phyloP scores from a whole-genome alignment of 2,329 filamentous ascomycete species.

The Aureobasidium sp. region DNA sequence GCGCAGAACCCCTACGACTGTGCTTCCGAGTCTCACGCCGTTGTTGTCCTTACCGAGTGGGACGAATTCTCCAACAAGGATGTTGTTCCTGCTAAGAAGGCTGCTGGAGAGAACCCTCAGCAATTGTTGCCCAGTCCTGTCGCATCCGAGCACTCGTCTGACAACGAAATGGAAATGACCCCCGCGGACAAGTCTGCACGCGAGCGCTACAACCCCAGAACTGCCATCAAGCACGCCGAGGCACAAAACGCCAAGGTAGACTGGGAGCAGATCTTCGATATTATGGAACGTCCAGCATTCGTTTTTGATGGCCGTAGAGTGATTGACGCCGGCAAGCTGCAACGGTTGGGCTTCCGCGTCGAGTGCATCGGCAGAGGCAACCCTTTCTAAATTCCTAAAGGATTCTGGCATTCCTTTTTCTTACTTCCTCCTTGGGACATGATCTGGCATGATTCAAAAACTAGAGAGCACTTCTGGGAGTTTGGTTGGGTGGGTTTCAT shows the following conservation, averaged over 20 bases:
- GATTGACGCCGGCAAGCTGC: conserved; percentile 28
- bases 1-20: conserved; percentile 27
- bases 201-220: conserved; percentile 11
- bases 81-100: conserved; percentile 11
- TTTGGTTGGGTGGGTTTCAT: conserved; percentile 10
- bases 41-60: conserved; percentile 31
- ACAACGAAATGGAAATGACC: conserved; percentile 13
- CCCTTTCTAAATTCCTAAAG: neutral
- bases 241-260: conserved; percentile 22
- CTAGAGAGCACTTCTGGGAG: neutral
- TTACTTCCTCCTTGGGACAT: neutral
- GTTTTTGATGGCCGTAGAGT: conserved; percentile 34
- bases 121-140: conserved; percentile 12
- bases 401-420: conserved; percentile 2
- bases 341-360: conserved; percentile 30
- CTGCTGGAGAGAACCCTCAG: neutral
- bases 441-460: conserved; percentile 10
- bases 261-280: conserved; percentile 27
- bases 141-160: conserved; percentile 2
- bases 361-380: conserved; percentile 26
- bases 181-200: conserved; percentile 9
- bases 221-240: conserved; percentile 11
- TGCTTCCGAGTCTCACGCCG: conserved; percentile 29
- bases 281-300: conserved; percentile 30
- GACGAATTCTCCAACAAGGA: conserved; percentile 30